phyloP scores from a whole-genome alignment of 305 asterid genomes.

The Fraxinus nigra region DNA sequence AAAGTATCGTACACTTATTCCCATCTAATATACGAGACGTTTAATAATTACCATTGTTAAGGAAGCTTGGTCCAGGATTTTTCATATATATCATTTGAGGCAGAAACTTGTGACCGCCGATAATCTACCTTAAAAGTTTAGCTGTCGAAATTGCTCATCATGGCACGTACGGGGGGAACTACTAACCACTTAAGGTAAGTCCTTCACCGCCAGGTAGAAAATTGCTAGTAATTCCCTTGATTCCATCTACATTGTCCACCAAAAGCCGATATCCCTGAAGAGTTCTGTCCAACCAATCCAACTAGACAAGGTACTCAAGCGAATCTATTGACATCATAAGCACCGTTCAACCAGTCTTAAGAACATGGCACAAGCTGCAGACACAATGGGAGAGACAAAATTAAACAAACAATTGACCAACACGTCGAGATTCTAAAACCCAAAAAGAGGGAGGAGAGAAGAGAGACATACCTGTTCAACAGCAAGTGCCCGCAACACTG shows the following conservation, averaged over 20 bases:
- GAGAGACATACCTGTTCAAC: slow-evolving; percentile 49
- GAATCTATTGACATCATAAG: slow-evolving; percentile 60
- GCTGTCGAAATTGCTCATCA: slow-evolving; percentile 36
- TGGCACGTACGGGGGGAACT: slow-evolving; percentile 25
- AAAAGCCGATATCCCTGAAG: slow-evolving; percentile 31
- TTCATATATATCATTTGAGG: slow-evolving; percentile 13
- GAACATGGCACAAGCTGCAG: slow-evolving; percentile 82
- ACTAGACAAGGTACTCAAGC: slow-evolving; percentile 51
- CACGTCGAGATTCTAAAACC: background rate
- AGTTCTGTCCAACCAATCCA: slow-evolving; percentile 42
- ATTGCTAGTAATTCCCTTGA: slow-evolving; percentile 32
- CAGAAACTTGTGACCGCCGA: slow-evolving; percentile 17
- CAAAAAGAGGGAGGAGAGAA: background rate
- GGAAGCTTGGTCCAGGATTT: slow-evolving; percentile 14
- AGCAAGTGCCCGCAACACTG: slow-evolving; percentile 74
- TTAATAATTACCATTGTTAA: background rate
- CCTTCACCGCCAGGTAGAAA: slow-evolving; percentile 35
- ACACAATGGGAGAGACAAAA: slow-evolving; percentile 3
- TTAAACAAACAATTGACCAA: background rate
- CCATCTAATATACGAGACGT: slow-evolving; percentile 26
- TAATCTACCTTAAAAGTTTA: slow-evolving; percentile 10
- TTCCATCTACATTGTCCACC: slow-evolving; percentile 36
- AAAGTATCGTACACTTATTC: slow-evolving; percentile 37
- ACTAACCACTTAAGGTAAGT: slow-evolving; percentile 35
- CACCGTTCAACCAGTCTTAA: slow-evolving; percentile 57